Evolutionary conservation across 1,139 yeast genomes (phyloP), one percentile per base, ranked within the genome.

Genomic region (Yamadazyma blattariae): DNA sequence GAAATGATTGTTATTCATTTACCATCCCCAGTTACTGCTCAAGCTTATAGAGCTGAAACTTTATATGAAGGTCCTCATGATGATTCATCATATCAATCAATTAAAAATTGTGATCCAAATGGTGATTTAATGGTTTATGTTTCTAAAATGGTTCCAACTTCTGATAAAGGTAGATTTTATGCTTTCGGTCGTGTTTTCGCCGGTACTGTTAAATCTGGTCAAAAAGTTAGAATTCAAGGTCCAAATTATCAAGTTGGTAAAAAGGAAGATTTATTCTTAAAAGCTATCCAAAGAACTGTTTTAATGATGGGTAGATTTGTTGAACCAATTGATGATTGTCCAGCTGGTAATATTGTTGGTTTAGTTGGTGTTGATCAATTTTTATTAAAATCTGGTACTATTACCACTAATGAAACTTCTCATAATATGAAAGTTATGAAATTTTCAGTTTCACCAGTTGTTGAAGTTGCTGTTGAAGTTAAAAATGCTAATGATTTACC

Each of bases 311-410:
- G 98, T 69, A 87, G 97, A 79, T 73, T 77, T 71, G 95, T 87
- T 64, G 98, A 92, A 80, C 90, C 92, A 67, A 92, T 92, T 63
- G 98, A 92, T 65, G 97, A 92, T 78, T 88, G 95, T 78, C 98
- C 98, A 68, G 97, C 97, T 59, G 98, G 98, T 86, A 92, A 92
- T 96, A 92, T 92, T 85, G 83, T 90, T 67, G 98, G 97, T 88
- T 80, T 92, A 70, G 98, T 92, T 62, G 98, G 98, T 89, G 86
- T 92, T 61, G 98, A 92, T 77, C 98, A 92, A 81, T 92, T 89
- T 87, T 84, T 92, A 77, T 86, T 92, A 74, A 92, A 92, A 80
- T 87, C 96, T 61, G 98, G 98, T 88, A 92, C 98, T 64, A 78
- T 92, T 65, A 92, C 98, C 77, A 92, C 97, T 68, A 76, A 75